Evolutionary conservation across 495 filamentous ascomycete genomes (phyloP), one percentile per base, ranked within the genome.

Genomic region (Oidiodendron maius): DNA sequence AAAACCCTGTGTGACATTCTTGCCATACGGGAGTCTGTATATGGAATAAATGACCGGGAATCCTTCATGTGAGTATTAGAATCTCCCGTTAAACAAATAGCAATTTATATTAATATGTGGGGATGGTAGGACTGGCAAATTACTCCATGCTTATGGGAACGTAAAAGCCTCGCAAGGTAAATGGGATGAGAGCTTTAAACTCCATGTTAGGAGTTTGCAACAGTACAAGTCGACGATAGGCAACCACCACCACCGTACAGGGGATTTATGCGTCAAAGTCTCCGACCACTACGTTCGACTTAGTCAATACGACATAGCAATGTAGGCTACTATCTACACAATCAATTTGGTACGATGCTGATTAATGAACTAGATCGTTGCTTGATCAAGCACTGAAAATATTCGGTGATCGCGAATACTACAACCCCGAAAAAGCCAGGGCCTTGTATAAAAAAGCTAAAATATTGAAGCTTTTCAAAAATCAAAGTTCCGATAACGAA

Each of bases 101-200:
- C 3, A 9, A 12, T 11, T 40, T 17, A 17, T 30, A 17, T 16
- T 43, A 30, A 35, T 53, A 18, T 52, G 20, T 36, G 23, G 1
- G n/a, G n/a, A n/a, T n/a, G 39, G 25, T 38, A 60, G 64, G 15
- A 64, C 62, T 11, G 62, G 65, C 20, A 48, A 56, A 22, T 53
- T 65, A 40, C 50, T 64, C 24, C 59, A 64, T 42, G 56, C 49
- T 6, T 53, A 64, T 15, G 62, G 64, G 10, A 67, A 68, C 25
- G 50, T 58, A 8, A 47, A 44, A 21, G 43, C 40, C 16, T 23
- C 34, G 2, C 56, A 62, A 50, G 43, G 44, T 9, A n/a, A 21
- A 16, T 43, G 32, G 25, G 55, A 59, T 16, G 61, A 67, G 43
- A 61, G 53, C 32, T 61, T 59, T 11, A 17, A 52, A 3, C 61